Base-by-base conservation (phyloP, 768 basidiomycete genomes). In the Russula lepida region DNA sequence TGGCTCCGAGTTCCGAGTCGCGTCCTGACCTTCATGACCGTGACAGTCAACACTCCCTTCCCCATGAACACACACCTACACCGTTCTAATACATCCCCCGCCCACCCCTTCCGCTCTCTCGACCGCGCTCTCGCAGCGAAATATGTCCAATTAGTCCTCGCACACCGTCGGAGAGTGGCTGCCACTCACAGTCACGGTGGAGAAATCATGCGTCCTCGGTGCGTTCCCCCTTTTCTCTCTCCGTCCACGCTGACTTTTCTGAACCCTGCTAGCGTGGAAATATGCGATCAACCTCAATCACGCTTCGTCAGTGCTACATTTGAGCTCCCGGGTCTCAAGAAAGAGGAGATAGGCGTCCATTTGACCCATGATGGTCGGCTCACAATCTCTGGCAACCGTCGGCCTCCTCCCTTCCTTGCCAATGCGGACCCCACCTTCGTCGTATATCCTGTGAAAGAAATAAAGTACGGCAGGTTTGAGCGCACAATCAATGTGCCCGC, bases 261-360 rank as follows among this genome's bases (percentile, higher is more conserved):
- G n/a, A n/a, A n/a, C n/a, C 27, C 11, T 19, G 43, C 33, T n/a
- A 78, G 76, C 47, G 66, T 83, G 73, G 76, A 84, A 63, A 56
- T 84, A 2, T 72, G 77, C 54, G 79, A 81, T 66, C 73, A 77
- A 54, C 63, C 72, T 17, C 73, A 75, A 1, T 66, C 68, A n/a
- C 77, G 77, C 63, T 59, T 65, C 21, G 76, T 82, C 28, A 80
- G 78, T 2, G 81, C 80, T 11, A 76, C 76, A 6, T 81, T 84
- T 58, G 84, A 84, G 65, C 70, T 82, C 1, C 82, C 83, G 5
- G 81, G 83, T 9, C 68, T 83, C 55, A 78, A 74, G 56, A 78
- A 80, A 56, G 76, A 79, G 46, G 73, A 76, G 53, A 74, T 83
- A 46, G 66, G 70, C 35, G 78, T 83, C 52, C 76, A 82, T 54